Evolutionary conservation across 2,329 filamentous ascomycete species (phyloP), one percentile per base, ranked within the genome.

Genomic region (Pseudopithomyces maydicus): DNA sequence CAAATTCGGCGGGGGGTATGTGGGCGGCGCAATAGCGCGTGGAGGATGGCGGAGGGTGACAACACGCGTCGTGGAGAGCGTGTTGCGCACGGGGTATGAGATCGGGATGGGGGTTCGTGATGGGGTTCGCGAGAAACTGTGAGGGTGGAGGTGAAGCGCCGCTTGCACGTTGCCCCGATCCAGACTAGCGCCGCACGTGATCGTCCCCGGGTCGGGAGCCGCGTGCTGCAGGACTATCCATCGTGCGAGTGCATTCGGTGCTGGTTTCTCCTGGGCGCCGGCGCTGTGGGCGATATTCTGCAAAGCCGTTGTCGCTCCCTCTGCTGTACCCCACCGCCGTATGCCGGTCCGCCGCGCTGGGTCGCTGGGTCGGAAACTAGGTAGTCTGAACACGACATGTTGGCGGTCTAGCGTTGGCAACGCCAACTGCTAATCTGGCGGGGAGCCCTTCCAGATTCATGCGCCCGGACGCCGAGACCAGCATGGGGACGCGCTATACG

Each of bases 11-110:
- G 62, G 54, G 67, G 65, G 54, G 51, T 54, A 61, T 57, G 12
- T 64, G 53, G 61, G 52, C 49, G 65, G 62, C 64, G 67, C 69
- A 61, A 63, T 62, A 58, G 67, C 70, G 70, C 68, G 70, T 63
- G 54, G 52, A 15, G 63, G 58, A 55, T 62, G 46, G 61, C 32
- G 50, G 58, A 45, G 54, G 58, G 52, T 54, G 52, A 55, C 59
- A 67, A 47, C 67, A 76, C 74, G 73, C 74, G 74, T 72, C 58
- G 63, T 61, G 60, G 55, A 8, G 65, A 70, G 62, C 68, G 74
- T 73, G 73, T 72, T 71, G 72, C 66, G 68, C 62, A 62, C 66
- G 67, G 65, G 66, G 60, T 58, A 29, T 64, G 67, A 67, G 73
- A 74, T 74, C 65, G 64, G 8, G 15, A 58, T 65, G 67, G 65